Evolutionary conservation across 2,329 filamentous ascomycete species (phyloP).

Genomic region (Fusarium nanum): DNA sequence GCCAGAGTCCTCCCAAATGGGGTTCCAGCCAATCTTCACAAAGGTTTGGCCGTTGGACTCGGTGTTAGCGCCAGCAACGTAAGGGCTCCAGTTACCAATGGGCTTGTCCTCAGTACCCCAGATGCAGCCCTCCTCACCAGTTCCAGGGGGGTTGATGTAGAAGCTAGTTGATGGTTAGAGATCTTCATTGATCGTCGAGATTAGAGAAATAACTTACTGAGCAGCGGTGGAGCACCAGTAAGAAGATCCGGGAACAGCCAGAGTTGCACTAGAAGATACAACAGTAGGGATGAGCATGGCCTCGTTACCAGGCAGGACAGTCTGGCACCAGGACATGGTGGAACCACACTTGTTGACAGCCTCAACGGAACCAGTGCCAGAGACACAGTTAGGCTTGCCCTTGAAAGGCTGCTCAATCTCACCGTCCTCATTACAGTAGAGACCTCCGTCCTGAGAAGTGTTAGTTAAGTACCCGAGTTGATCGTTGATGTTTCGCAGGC

Average conservation of each 20-base stretch:
- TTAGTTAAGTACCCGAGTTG: constrained; percentile 17
- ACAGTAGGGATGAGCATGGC: constrained; percentile 85
- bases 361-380: constrained; percentile 72
- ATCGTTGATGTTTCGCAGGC: constrained; percentile 40
- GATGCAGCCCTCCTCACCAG: constrained; percentile 71
- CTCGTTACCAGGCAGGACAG: constrained; percentile 81
- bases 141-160: constrained; percentile 82
- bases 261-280: constrained; percentile 65
- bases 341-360: constrained; percentile 74
- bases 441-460: constrained; percentile 71
- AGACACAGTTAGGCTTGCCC: constrained; percentile 74
- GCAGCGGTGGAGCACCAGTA: constrained; percentile 81
- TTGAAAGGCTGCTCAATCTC: constrained; percentile 76
- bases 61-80: constrained; percentile 80
- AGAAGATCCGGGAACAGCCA: constrained; percentile 75
- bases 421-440: constrained; percentile 76
- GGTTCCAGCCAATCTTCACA: constrained; percentile 82
- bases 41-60: constrained; percentile 73
- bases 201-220: constrained; percentile 65
- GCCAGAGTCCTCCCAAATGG: constrained; percentile 71
- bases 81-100: constrained; percentile 81
- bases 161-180: constrained; percentile 63
- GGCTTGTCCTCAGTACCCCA: constrained; percentile 75
- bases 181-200: constrained; percentile 36
- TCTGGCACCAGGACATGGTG: constrained; percentile 80